Evolutionary conservation across 2,329 filamentous ascomycete genomes (phyloP), one percentile per base, ranked within the genome.

Genomic region (Scedosporium dehoogii): DNA sequence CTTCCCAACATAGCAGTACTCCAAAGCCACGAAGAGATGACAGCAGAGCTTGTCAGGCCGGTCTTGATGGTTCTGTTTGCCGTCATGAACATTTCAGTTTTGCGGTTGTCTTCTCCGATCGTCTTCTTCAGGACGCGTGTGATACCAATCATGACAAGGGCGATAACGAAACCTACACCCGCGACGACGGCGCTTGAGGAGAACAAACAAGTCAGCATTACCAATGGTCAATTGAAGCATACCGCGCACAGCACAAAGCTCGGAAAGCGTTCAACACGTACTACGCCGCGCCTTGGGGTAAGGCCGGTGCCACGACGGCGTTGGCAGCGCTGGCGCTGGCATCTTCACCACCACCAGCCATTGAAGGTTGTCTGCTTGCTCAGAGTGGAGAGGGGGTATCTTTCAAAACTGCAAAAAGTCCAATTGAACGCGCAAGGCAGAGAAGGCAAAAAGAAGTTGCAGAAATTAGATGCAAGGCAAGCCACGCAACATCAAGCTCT

Each of bases 1-100:
- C 78, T 78, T 0, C 79, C 79, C 0, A 83, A 70, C 65, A 83
- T 75, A 0, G 80, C 79, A 0, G 80, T 83, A 23, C 77, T 80
- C 78, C 79, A 82, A 2, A 82, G 74, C 81, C 80, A 83, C 0
- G 78, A 81, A 38, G 80, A 82, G 18, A 82, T 76, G 0, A 83
- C 80, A 6, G 81, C 80, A 0, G 80, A 82, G 2, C 80, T 76
- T 7, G 79, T 82, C 25, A 83, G 65, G 1, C 81, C 81, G 0
- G 79, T 80, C 1, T 77, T 74, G 0, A 83, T 79, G 7, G 72
- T 75, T 4, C 80, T 75, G 61, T 83, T 82, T 2, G 80, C 80
- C 0, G 78, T 80, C 75, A 82, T 82, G 67, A 82, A 82, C 78
- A 81, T 83, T 68, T 83, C 81, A 0, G 79, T 81, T 21, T 78